These are phyloP conservation scores for Wickerhamomyces canadensis DNA, from an alignment of 805 yeast genomes.

Conservation along the genomic window DNA sequence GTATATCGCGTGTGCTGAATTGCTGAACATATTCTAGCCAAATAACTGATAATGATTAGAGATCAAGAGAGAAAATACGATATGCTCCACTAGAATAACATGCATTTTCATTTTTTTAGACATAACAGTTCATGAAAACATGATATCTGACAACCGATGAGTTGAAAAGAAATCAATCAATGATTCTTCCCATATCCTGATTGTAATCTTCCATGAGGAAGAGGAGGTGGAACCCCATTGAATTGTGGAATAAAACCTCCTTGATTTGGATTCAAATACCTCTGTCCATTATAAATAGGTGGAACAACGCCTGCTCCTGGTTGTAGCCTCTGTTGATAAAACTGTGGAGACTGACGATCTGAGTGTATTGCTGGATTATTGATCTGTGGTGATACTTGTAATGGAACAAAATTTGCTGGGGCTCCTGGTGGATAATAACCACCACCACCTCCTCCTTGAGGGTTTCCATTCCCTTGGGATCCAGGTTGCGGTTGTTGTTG, in stretches of 20 bases:
- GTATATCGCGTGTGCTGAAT: no score
- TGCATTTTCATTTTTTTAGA: no score
- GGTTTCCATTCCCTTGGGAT: not conserved
- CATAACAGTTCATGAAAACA: no score
- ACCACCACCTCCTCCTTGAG: no score
- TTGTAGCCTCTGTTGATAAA: slow-evolving; percentile 7
- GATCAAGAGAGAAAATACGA: no score
- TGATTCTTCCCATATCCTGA: not conserved
- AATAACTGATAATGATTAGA: no score
- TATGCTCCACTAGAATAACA: no score
- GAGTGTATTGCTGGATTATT: not conserved
- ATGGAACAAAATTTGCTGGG: slow-evolving; percentile 6
- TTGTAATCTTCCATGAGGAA: not conserved
- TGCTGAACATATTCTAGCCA: no score
- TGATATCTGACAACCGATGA: no score
- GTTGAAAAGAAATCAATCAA: not conserved
- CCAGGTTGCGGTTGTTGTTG: slow-evolving; percentile 1
- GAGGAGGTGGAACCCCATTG: not conserved
- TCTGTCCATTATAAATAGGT: not conserved
- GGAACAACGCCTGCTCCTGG: not conserved
- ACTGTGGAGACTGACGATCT: slow-evolving; percentile 8
- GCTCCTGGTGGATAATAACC: no score
- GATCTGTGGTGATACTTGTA: no score
- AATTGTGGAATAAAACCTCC: not conserved
- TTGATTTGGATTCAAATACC: not conserved